Conservation (phyloP, 2,329 filamentous ascomycete genomes). For the Cytospora piceae region DNA sequence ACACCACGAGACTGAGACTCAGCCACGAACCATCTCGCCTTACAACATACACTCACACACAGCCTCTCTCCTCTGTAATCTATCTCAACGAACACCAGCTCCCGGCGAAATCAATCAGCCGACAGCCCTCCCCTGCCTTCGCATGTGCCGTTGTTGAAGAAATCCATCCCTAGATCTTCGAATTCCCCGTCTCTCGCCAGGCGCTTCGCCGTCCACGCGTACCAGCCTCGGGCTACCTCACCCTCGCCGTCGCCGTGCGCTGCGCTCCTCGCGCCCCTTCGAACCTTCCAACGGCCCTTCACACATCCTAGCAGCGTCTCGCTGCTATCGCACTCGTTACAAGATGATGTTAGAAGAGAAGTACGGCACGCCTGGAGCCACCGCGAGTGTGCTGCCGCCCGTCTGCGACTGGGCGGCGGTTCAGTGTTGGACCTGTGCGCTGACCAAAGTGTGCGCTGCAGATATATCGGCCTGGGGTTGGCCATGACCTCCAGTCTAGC, state of each 20-base stretch:
- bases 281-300: slow-evolving; percentile 11
- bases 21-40: not conserved
- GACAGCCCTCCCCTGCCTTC: slow-evolving; percentile 6
- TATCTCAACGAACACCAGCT: not conserved
- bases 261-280: slow-evolving; percentile 24
- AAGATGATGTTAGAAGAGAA: slow-evolving; percentile 52
- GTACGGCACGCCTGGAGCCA: slow-evolving; percentile 39
- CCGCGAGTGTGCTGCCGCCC: slow-evolving; percentile 1
- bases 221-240: slow-evolving; percentile 19
- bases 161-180: not conserved
- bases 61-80: not conserved
- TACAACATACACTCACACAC: not conserved
- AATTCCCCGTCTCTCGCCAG: slow-evolving; percentile 20
- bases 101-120: slow-evolving; percentile 6
- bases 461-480: slow-evolving; percentile 76
- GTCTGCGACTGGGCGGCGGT: not conserved
- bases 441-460: slow-evolving; percentile 44
- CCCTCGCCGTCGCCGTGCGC: slow-evolving; percentile 18
- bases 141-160: slow-evolving; percentile 20
- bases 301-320: slow-evolving; percentile 23
- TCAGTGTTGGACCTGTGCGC: slow-evolving; percentile 33
- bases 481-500: slow-evolving; percentile 76
- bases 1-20: not conserved
- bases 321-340: slow-evolving; percentile 34
- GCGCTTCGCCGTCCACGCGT: slow-evolving; percentile 22